A percentile compares a stretch with the other conserved stretches of the same genome.
Conservation (phyloP, 192 early-diverging fungal genomes). For the Linderina pennispora region DNA sequence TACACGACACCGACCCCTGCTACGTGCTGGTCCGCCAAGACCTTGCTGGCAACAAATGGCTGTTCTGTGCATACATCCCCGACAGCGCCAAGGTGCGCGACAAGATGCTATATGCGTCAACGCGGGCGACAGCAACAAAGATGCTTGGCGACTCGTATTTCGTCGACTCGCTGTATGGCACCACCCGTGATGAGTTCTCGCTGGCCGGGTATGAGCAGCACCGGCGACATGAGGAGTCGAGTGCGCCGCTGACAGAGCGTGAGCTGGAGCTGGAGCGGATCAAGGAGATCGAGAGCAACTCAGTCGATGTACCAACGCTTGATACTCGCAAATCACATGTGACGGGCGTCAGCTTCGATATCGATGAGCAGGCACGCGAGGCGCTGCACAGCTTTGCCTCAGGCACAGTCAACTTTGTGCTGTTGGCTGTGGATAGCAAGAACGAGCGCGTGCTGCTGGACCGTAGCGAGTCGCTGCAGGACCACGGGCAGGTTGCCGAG, state of each 20-base stretch:
- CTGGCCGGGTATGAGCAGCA: slow-evolving; percentile 24
- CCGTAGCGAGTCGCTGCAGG: slow-evolving; percentile 27
- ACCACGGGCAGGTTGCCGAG: slow-evolving; percentile 44
- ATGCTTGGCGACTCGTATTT: slow-evolving; percentile 77
- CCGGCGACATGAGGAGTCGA: slow-evolving; percentile 44
- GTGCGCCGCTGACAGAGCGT: slow-evolving; percentile 77
- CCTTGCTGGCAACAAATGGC: slow-evolving; percentile 45
- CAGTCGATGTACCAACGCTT: slow-evolving; percentile 12
- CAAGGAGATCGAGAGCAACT: slow-evolving; percentile 17
- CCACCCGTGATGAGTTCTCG: slow-evolving; percentile 35
- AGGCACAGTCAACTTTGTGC: slow-evolving; percentile 57
- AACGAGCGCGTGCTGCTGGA: slow-evolving; percentile 53
- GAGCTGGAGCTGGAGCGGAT: slow-evolving; percentile 69
- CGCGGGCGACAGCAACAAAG: slow-evolving; percentile 70
- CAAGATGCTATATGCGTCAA: slow-evolving; percentile 94
- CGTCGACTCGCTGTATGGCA: slow-evolving; percentile 78
- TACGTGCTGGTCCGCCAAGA: slow-evolving; percentile 65
- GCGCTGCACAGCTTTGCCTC: slow-evolving; percentile 53
- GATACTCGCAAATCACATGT: slow-evolving; percentile 60
- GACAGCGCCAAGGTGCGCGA: slow-evolving; percentile 76
- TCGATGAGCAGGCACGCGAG: slow-evolving; percentile 52
- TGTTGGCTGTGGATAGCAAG: slow-evolving; percentile 46
- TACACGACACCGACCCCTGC: slow-evolving; percentile 53
- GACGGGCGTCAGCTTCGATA: slow-evolving; percentile 55
- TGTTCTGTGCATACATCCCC: slow-evolving; percentile 74